These are phyloP conservation scores for Puccinellia tenuiflora DNA, from an alignment of 176 grass and related monocot genomes.

Conservation along the genomic window DNA sequence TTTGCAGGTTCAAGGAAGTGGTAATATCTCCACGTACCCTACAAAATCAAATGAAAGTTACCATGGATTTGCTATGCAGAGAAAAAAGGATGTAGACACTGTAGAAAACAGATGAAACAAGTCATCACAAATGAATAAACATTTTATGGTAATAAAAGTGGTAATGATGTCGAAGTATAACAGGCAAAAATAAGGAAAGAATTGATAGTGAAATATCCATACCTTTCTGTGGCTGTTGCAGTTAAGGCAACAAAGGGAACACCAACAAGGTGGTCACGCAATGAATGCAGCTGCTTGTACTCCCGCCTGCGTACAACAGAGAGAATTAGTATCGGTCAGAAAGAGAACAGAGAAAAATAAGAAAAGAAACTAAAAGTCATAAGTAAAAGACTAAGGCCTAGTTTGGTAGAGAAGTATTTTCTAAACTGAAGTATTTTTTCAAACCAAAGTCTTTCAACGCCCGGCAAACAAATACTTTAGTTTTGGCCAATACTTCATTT, in stretches of 20 bases:
- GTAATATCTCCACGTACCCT: conserved; percentile 83
- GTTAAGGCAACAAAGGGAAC: conserved; percentile 95
- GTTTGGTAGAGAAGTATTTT: too few species aligned
- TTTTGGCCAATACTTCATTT: too few species aligned
- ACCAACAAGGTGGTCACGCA: conserved; percentile 58
- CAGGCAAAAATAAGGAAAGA: background rate
- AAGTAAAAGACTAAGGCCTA: background rate
- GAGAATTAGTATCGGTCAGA: background rate
- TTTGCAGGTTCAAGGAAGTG: conserved; percentile 56
- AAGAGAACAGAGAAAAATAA: background rate
- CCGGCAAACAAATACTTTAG: too few species aligned
- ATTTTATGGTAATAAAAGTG: background rate
- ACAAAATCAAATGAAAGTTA: conserved; percentile 20
- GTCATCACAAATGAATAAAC: background rate
- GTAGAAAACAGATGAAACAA: background rate
- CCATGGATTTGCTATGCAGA: background rate
- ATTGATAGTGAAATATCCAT: conserved; percentile 24
- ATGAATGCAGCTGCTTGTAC: conserved; percentile 78
- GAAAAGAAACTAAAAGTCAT: background rate
- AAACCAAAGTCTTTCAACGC: too few species aligned
- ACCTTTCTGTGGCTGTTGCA: conserved; percentile 87
- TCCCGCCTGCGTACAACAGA: conserved; percentile 55
- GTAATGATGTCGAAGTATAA: background rate
- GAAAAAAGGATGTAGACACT: conserved; percentile 9
- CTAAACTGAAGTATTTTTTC: too few species aligned